Percentiles rank a stretch among this genome's conserved stretches.
These are phyloP conservation scores for Globisporangium rhizosaccharum DNA, from an alignment of 352 stramenopile genomes.

Conservation along the genomic window DNA sequence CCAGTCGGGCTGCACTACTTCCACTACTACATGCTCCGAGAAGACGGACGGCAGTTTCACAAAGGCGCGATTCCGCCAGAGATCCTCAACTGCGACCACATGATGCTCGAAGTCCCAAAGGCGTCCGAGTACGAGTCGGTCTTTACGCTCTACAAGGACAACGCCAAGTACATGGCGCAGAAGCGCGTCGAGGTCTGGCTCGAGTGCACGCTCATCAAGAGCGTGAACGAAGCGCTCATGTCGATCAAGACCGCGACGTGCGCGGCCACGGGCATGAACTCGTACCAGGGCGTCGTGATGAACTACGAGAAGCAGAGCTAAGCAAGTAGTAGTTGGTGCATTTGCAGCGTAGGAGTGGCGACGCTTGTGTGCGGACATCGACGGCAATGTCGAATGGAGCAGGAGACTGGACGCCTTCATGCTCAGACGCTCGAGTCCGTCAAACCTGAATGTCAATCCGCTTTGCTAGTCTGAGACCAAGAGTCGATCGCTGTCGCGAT, in stretches of 20 bases:
- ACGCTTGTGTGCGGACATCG: neutral
- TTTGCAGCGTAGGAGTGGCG: neutral
- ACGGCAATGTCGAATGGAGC: too few relatives aligned
- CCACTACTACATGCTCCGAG: constrained; percentile 16
- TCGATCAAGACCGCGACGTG: constrained; percentile 15
- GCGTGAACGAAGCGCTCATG: constrained; percentile 19
- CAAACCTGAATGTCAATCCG: too few relatives aligned
- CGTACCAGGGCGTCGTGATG: constrained; percentile 10
- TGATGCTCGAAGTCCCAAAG: constrained; percentile 15
- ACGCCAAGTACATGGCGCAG: neutral
- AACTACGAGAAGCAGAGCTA: neutral
- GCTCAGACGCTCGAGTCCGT: too few relatives aligned
- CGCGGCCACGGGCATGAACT: constrained; percentile 11
- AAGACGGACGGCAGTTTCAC: constrained; percentile 20
- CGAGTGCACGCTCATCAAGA: constrained; percentile 24
- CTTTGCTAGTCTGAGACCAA: too few relatives aligned
- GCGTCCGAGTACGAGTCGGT: constrained; percentile 15
- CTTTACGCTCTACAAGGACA: constrained; percentile 7
- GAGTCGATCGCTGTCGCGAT: too few relatives aligned
- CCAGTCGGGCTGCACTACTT: constrained; percentile 51
- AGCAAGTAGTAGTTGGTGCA: too few relatives aligned
- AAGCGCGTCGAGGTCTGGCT: constrained; percentile 26
- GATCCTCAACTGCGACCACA: constrained; percentile 15
- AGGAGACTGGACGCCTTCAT: too few relatives aligned
- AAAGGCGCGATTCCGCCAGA: constrained; percentile 19